Evolutionary conservation across 2,329 filamentous ascomycete genomes (phyloP), one percentile per base, ranked within the genome.

Genomic region (Calonectria ilicicola): DNA sequence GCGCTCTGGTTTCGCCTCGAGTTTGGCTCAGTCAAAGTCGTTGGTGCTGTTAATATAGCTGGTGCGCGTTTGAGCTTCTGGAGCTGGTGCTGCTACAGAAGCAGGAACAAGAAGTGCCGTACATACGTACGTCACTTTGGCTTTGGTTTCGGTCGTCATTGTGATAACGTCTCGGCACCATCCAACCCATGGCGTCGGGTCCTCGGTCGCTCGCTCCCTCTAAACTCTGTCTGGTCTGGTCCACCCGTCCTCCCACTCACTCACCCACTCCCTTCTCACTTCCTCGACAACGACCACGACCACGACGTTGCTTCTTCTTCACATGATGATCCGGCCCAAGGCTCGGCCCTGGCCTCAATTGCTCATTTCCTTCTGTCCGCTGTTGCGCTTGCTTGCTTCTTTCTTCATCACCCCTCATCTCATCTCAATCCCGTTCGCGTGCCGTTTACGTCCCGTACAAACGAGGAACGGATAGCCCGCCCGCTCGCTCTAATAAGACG

Each of bases 101-200:
- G 32, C n/a, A 14, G 35, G 29, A 15, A n/a, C 17, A 58, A 32
- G 38, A 40, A 23, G 29, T 5, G 35, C 32, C 10, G 32, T 35
- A 6, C 32, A 35, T 35, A 35, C 32, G 10, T 35, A 60, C n/a
- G n/a, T n/a, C n/a, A n/a, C n/a, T n/a, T n/a, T n/a, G n/a, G n/a
- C n/a, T n/a, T n/a, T n/a, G n/a, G 21, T n/a, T 40, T 26, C 17
- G 14, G 21, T 38, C 32, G 23, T 40, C 19, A 38, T 27, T 23
- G 23, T 23, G 21, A 19, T 40, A 72, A 60, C 47, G 38, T 35
- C 44, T 64, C 63, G 32, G 56, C 67, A 46, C 51, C 38, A n/a
- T 32, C 35, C 32, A 70, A 46, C 17, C 44, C 53, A 12, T 66
- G 35, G 53, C 42, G 53, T 71, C 69, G 58, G 65, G 53, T 49